Evolutionary conservation across 345 rosid genomes (phyloP), one percentile per base, ranked within the genome.

Genomic region (Raphanus sativus): DNA sequence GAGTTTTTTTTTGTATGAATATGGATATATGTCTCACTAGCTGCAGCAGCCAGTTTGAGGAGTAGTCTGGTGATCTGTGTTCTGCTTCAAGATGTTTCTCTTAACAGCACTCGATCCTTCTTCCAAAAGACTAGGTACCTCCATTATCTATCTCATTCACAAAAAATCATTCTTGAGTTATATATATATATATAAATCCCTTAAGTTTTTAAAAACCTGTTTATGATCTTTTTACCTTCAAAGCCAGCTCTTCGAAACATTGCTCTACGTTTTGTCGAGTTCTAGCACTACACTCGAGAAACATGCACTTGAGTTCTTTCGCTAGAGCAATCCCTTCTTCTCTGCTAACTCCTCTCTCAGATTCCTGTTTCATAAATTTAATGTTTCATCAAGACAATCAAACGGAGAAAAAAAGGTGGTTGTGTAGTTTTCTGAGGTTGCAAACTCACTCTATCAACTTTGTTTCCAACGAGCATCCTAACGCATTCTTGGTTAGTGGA

Each of bases 391-490:
- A 74, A 62, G 26, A 11, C 52, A 29, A 61, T 36, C 59, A 73
- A 50, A 28, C 52, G 1, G 21, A 16, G 13, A 15, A 61, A 36
- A 3, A 59, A 28, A 5, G 42, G 52, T 28, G 3, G 11, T 36
- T 36, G 29, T 48, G 62, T 38, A 2, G 21, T 17, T 62, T 32
- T 52, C n/a, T 0, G 8, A n/a, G 36, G 34, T 52, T 56, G 70
- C 8, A n/a, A 70, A 76, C 90, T 83, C 83, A 92, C 98, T 79
- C 78, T 84, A 67, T 94, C 98, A 38, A 94, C 95, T 90, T 94
- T 90, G 81, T 94, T 94, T 24, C 97, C 98, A 42, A 94, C 98
- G 16, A 94, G 97, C 88, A 94, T 88, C 89, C 87, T 92, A 63
- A 94, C 85, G 73, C 98, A 92, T 67, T 89, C 87, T 77, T 79